These are phyloP conservation scores for Crithidia sp. DNA, from an alignment of 208 protist species.

Conservation along the genomic window DNA sequence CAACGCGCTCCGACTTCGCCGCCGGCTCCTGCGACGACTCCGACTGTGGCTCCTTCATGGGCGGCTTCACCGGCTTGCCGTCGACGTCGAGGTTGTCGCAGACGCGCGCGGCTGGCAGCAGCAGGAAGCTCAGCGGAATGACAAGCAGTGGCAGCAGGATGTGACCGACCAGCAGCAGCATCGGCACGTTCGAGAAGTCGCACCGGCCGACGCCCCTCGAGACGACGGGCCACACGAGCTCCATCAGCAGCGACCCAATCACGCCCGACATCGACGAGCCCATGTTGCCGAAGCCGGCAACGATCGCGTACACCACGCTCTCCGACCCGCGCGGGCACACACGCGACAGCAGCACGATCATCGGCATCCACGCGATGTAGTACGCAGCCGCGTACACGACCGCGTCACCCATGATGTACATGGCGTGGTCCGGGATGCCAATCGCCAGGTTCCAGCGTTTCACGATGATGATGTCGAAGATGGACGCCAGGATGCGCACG, in stretches of 20 bases:
- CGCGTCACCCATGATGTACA: slow-evolving; percentile 72
- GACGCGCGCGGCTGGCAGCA: slow-evolving; percentile 58
- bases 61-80: slow-evolving; percentile 41
- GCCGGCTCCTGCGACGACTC: slow-evolving; percentile 15
- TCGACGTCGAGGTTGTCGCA: slow-evolving; percentile 58
- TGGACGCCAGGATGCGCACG: slow-evolving; percentile 47
- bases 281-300: slow-evolving; percentile 84
- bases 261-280: slow-evolving; percentile 47
- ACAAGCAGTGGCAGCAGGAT: slow-evolving; percentile 51
- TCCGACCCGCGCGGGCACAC: slow-evolving; percentile 84
- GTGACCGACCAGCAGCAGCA: slow-evolving; percentile 68
- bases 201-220: slow-evolving; percentile 34
- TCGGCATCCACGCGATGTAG: slow-evolving; percentile 75
- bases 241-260: slow-evolving; percentile 59
- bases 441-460: slow-evolving; percentile 67
- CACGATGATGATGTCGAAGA: slow-evolving; percentile 77
- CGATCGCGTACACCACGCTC: slow-evolving; percentile 76
- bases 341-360: slow-evolving; percentile 75
- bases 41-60: slow-evolving; percentile 3
- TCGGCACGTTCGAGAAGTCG: slow-evolving; percentile 68
- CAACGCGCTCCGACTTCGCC: slow-evolving; percentile 38
- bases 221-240: slow-evolving; percentile 51
- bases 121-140: slow-evolving; percentile 64
- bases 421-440: slow-evolving; percentile 53
- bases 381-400: slow-evolving; percentile 60